Percentiles rank a stretch among this genome's conserved stretches.
phyloP scores from a whole-genome alignment of 768 basidiomycete genomes.

The Tephrocybe sp. region DNA sequence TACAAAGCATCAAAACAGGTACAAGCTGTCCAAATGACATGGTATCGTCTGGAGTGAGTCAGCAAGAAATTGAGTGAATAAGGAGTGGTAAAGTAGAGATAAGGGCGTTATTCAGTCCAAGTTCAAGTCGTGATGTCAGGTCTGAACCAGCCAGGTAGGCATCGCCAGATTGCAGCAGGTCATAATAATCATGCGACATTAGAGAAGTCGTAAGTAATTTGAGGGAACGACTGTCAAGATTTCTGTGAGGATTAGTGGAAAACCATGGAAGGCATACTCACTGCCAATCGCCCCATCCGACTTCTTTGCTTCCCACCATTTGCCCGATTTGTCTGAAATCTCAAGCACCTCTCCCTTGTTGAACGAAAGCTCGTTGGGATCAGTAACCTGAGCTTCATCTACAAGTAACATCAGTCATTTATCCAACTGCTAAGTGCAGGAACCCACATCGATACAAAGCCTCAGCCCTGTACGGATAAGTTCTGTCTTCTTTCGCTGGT shows the following conservation, averaged over 20 bases:
- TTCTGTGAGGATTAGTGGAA: conserved; percentile 19
- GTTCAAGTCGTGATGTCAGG: too few relatives aligned
- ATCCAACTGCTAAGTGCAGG: neutral
- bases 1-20: too few relatives aligned
- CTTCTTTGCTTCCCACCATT: conserved; percentile 85
- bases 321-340: conserved; percentile 74
- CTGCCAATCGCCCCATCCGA: conserved; percentile 63
- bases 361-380: conserved; percentile 87
- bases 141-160: too few relatives aligned
- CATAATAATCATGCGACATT: too few relatives aligned
- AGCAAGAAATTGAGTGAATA: too few relatives aligned
- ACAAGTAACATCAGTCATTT: neutral
- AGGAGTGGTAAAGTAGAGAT: too few relatives aligned
- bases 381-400: conserved; percentile 78
- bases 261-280: conserved; percentile 36
- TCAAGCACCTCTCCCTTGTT: conserved; percentile 82
- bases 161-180: too few relatives aligned
- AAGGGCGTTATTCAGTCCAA: too few relatives aligned
- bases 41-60: too few relatives aligned
- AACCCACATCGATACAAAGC: conserved; percentile 14
- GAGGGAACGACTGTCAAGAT: conserved; percentile 36
- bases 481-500: neutral
- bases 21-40: too few relatives aligned
- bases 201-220: conserved; percentile 35
- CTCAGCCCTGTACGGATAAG: conserved; percentile 4